These are phyloP conservation scores for Cyberlindnera samutprakarnensis DNA, from an alignment of 805 yeast species.

Conservation along the genomic window DNA sequence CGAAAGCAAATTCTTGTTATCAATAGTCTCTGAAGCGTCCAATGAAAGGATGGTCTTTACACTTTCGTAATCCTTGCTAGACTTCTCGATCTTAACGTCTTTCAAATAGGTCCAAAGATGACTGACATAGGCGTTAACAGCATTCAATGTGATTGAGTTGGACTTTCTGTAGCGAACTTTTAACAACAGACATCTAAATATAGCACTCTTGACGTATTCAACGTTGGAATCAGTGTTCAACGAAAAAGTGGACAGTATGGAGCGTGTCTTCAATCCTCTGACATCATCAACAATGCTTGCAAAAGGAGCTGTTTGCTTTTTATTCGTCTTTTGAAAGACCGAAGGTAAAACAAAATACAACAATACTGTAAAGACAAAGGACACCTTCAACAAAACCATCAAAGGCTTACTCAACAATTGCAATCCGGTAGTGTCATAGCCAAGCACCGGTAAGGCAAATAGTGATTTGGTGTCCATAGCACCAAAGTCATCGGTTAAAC, in stretches of 20 bases:
- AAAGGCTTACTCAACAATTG: conserved; percentile 22
- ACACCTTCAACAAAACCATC: conserved; percentile 20
- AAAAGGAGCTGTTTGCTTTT: neutral
- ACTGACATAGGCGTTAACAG: conserved; percentile 17
- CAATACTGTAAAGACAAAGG: conserved; percentile 21
- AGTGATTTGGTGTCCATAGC: conserved; percentile 37
- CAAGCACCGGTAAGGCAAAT: conserved; percentile 38
- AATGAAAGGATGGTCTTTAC: conserved; percentile 22
- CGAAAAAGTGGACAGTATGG: conserved; percentile 13
- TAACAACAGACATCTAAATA: conserved; percentile 19
- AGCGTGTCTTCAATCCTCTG: conserved; percentile 12
- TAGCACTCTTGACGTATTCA: conserved; percentile 19
- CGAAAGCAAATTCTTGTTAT: conserved; percentile 18
- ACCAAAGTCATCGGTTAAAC: conserved; percentile 44
- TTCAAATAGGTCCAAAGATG: conserved; percentile 22
- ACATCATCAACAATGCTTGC: conserved; percentile 13
- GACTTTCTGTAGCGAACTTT: conserved; percentile 15
- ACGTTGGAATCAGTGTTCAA: conserved; percentile 11
- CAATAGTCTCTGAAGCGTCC: conserved; percentile 19
- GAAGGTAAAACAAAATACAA: conserved; percentile 21
- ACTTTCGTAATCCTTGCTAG: conserved; percentile 15
- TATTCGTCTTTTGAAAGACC: conserved; percentile 7
- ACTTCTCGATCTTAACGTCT: conserved; percentile 14
- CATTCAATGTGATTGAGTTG: conserved; percentile 13
- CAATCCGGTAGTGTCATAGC: conserved; percentile 24